Evolutionary conservation across 306 rosid genomes (phyloP), one percentile per base, ranked within the genome.

Genomic region (Cotoneaster glaucophyllus): DNA sequence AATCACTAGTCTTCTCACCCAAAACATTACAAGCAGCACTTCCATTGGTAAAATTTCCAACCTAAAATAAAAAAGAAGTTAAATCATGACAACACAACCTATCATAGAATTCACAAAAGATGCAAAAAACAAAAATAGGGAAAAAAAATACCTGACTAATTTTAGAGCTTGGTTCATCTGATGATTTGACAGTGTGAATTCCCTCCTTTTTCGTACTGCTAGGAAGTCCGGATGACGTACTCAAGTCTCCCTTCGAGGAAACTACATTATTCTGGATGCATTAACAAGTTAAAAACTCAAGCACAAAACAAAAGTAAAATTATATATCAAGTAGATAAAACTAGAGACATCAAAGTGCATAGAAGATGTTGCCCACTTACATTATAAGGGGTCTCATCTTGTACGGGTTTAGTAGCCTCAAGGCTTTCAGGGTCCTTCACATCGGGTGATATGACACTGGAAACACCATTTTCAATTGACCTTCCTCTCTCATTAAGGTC

Each of bases 51-150:
- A 25, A 25, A 43, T 29, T 64, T 73, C 69, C 88, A 80, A 64
- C 88, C 97, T 95, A 81, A 58, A 71, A 62, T 67, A 48, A 6
- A 80, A 32, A 65, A 71, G 28, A 45, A 61, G 71, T 70, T 48
- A 74, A 79, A 8, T 75, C 3, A 74, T 13, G 69, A 48, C 74
- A 37, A 59, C 29, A 41, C 25, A 64, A 66, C 61, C 61, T 17
- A 64, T 21, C 52, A 17, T 25, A 63, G 0, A 50, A 50, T 50
- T 18, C 54, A 50, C 2, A 50, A 50, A 15, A 15, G 6, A 50
- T 50, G 5, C 3, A 15, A 50, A 15, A 4, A 44, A 44, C 19
- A 75, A 62, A 74, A 65, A 70, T 66, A 52, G 34, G 5, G 43
- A 41, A 69, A 45, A 18, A 70, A 34, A 68, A 39, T 74, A 84